Evolutionary conservation across 148 eudicot genomes (phyloP).

Genomic region (Fallopia convolvulus): DNA sequence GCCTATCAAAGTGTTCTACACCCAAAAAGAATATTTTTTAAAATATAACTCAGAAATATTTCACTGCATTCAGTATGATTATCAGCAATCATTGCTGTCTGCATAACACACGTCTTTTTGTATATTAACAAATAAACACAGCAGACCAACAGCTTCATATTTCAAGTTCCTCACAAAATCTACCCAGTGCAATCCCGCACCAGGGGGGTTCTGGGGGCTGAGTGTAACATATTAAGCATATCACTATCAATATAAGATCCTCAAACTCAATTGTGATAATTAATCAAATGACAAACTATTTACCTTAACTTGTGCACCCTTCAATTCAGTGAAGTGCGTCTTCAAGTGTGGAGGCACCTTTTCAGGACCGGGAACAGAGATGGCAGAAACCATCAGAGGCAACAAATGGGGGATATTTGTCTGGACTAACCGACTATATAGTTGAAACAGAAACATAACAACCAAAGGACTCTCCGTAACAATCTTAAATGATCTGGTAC

Average conservation of each 20-base stretch:
- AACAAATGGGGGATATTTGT: slow-evolving; percentile 82
- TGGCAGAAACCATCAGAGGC: slow-evolving; percentile 93
- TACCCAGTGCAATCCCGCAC: too few species aligned
- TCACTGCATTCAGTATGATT: background rate
- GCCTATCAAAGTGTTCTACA: background rate
- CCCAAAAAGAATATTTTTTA: background rate
- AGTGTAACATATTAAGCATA: background rate
- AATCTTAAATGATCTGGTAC: slow-evolving; percentile 83
- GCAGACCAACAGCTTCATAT: background rate
- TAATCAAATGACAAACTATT: background rate
- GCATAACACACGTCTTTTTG: background rate
- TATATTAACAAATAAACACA: background rate
- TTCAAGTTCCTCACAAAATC: background rate
- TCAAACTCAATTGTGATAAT: background rate
- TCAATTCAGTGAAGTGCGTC: slow-evolving; percentile 74
- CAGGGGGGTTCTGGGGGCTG: too few species aligned
- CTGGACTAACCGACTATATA: slow-evolving; percentile 89
- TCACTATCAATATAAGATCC: background rate
- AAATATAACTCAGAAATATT: background rate
- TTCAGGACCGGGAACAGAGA: slow-evolving; percentile 93
- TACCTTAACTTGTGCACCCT: slow-evolving; percentile 97
- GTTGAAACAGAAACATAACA: slow-evolving; percentile 94
- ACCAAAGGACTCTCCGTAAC: slow-evolving; percentile 96
- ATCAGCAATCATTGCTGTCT: background rate
- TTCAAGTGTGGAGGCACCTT: slow-evolving; percentile 84